Percentiles rank a stretch among this genome's conserved stretches.
These are phyloP conservation scores for Microdochium bolleyi DNA, from an alignment of 2,329 filamentous ascomycete species.

Conservation along the genomic window DNA sequence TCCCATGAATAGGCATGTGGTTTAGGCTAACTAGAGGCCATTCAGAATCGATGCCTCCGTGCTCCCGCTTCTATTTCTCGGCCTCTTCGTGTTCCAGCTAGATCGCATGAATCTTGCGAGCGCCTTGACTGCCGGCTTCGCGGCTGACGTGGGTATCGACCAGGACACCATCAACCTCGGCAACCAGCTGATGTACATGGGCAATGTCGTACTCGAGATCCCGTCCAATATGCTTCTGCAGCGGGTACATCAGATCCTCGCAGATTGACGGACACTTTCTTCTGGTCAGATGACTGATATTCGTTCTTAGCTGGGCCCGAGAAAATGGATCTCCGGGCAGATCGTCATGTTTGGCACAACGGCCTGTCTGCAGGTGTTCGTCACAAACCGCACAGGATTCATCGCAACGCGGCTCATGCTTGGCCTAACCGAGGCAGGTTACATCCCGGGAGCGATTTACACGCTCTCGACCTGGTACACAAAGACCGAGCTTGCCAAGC, in stretches of 20 bases:
- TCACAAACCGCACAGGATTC: conserved; percentile 31
- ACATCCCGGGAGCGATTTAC: conserved; percentile 39
- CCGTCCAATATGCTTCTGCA: conserved; percentile 38
- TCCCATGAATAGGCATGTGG: no score
- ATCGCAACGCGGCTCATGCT: conserved; percentile 31
- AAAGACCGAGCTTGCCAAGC: conserved; percentile 30
- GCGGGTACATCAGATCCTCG: neutral
- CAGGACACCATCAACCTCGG: conserved; percentile 42
- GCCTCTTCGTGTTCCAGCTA: conserved; percentile 41
- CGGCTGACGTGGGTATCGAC: conserved; percentile 28
- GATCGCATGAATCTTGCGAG: conserved; percentile 47
- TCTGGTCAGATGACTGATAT: neutral
- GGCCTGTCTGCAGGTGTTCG: conserved; percentile 33
- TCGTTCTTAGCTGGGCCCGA: conserved; percentile 27
- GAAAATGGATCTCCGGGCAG: conserved; percentile 39
- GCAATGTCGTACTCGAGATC: conserved; percentile 41
- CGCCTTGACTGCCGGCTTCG: conserved; percentile 39
- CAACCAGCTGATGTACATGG: conserved; percentile 44
- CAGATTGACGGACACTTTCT: neutral
- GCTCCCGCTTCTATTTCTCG: conserved; percentile 38
- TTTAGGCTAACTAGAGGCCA: neutral
- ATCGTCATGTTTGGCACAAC: conserved; percentile 39
- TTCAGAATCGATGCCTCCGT: conserved; percentile 36
- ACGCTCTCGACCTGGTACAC: conserved; percentile 41
- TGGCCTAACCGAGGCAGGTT: conserved; percentile 38